A percentile compares a stretch with the other conserved stretches of the same genome.
Conservation (phyloP, 768 basidiomycete genomes). For the Hygrocybe coccinea region DNA sequence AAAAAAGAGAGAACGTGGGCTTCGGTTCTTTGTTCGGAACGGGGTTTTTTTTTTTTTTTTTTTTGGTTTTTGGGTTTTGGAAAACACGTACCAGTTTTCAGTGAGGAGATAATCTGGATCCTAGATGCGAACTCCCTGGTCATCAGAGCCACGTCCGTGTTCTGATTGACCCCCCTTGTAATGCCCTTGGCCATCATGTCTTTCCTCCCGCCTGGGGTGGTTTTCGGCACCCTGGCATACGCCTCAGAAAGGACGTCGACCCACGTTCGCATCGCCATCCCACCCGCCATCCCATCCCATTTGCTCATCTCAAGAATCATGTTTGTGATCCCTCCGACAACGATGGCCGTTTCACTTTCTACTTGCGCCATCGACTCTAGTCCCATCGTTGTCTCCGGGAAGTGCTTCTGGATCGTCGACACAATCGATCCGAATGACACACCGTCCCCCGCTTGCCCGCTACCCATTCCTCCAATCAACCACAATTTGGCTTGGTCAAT, state of each 20-base stretch:
- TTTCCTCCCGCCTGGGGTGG: slow-evolving; percentile 27
- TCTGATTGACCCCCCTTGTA: slow-evolving; percentile 47
- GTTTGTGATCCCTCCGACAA: slow-evolving; percentile 51
- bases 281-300: slow-evolving; percentile 53
- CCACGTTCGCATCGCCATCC: slow-evolving; percentile 55
- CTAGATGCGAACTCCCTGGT: slow-evolving; percentile 51
- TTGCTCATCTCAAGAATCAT: slow-evolving; percentile 52
- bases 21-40: too few species aligned
- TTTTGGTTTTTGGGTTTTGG: too few species aligned
- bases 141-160: slow-evolving; percentile 46
- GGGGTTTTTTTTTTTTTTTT: too few species aligned
- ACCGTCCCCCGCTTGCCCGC: slow-evolving; percentile 50
- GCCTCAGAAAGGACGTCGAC: slow-evolving; percentile 35
- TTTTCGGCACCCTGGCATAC: slow-evolving; percentile 17
- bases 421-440: slow-evolving; percentile 46
- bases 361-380: slow-evolving; percentile 43
- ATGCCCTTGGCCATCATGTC: slow-evolving; percentile 45
- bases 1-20: background rate
- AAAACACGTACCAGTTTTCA: slow-evolving; percentile 40
- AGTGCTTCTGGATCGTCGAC: slow-evolving; percentile 45
- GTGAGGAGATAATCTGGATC: slow-evolving; percentile 49
- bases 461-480: slow-evolving; percentile 34
- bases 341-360: slow-evolving; percentile 45
- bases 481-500: slow-evolving; percentile 46
- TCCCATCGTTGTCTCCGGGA: slow-evolving; percentile 42